Conservation (phyloP, 2,329 filamentous ascomycete species). For the Trichophyton mentagrophytes region DNA sequence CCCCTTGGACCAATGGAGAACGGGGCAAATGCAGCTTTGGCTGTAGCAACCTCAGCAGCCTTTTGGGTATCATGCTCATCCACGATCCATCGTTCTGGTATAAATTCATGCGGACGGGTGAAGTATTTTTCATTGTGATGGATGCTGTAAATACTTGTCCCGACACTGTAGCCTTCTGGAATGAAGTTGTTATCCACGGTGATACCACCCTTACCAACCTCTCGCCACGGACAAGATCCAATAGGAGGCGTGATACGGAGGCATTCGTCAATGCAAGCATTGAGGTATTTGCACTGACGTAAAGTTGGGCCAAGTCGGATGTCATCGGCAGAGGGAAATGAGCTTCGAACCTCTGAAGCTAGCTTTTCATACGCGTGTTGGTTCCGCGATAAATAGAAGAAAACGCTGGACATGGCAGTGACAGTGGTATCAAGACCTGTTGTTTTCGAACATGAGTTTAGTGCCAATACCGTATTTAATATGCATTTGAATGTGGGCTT, state of each 20-base stretch:
- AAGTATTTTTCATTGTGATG: background rate
- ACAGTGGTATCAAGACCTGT: conserved; percentile 31
- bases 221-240: background rate
- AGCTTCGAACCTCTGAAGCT: conserved; percentile 20
- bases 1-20: background rate
- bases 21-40: background rate
- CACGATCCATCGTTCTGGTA: background rate
- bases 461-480: background rate
- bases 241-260: background rate
- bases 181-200: background rate
- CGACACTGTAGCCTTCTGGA: background rate
- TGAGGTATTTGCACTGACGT: background rate
- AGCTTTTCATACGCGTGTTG: conserved; percentile 20
- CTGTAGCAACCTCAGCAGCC: background rate
- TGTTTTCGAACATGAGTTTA: background rate
- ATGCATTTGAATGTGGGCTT: background rate
- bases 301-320: background rate
- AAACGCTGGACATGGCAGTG: conserved; percentile 23
- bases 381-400: conserved; percentile 30
- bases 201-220: background rate
- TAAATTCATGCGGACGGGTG: background rate
- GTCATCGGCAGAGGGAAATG: background rate
- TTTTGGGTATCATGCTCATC: background rate
- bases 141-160: background rate
- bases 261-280: background rate